A percentile compares a stretch with the other conserved stretches of the same genome.
phyloP scores from a whole-genome alignment of 2,329 filamentous ascomycete genomes.

The Fusarium chuoi region DNA sequence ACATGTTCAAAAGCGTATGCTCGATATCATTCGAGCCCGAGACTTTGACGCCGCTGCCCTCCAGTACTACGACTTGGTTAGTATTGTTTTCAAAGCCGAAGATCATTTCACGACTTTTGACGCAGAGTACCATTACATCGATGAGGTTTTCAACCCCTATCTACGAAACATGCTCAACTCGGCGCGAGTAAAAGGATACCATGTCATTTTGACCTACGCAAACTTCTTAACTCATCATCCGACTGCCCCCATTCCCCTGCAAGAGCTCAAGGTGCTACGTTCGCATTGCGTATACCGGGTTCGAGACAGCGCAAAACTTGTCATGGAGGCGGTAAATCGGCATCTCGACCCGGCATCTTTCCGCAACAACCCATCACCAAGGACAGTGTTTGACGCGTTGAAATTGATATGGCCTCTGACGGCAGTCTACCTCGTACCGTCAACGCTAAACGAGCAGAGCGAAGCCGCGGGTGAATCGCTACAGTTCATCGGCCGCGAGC shows the following conservation, averaged over 20 bases:
- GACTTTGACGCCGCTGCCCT: slow-evolving; percentile 45
- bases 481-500: slow-evolving; percentile 49
- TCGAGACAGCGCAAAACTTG: slow-evolving; percentile 42
- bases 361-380: slow-evolving; percentile 45
- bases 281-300: slow-evolving; percentile 43
- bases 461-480: slow-evolving; percentile 44
- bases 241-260: slow-evolving; percentile 35
- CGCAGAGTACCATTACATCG: neutral
- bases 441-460: slow-evolving; percentile 45
- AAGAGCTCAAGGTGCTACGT: slow-evolving; percentile 45
- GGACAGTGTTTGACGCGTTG: slow-evolving; percentile 50
- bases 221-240: slow-evolving; percentile 51
- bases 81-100: slow-evolving; percentile 43
- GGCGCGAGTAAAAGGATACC: slow-evolving; percentile 50
- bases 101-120: slow-evolving; percentile 32
- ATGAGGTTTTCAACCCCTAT: slow-evolving; percentile 42
- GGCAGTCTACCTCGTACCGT: slow-evolving; percentile 44
- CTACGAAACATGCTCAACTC: slow-evolving; percentile 49
- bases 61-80: slow-evolving; percentile 43
- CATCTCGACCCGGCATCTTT: slow-evolving; percentile 41
- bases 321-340: slow-evolving; percentile 44
- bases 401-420: slow-evolving; percentile 53
- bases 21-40: slow-evolving; percentile 39
- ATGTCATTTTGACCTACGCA: slow-evolving; percentile 46
- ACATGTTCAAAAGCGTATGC: slow-evolving; percentile 43